Evolutionary conservation across 2,329 filamentous ascomycete genomes (phyloP), one percentile per base, ranked within the genome.

Genomic region (Claviceps africana): DNA sequence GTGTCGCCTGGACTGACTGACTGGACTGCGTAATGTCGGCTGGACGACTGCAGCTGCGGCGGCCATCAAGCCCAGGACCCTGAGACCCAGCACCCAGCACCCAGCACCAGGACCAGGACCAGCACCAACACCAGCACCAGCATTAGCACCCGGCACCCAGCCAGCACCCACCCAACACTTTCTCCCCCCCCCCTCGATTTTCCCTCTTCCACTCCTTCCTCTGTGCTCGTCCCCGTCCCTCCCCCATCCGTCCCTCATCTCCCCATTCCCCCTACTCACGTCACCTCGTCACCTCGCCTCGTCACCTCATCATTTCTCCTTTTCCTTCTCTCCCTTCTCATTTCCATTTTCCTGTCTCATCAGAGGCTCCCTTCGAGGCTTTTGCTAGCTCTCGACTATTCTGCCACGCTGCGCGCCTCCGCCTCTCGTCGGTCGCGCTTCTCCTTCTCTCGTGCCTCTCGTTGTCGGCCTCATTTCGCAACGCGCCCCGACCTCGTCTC

Each of bases 341-440:
- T 62, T 57, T 57, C 59, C 61, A 56, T 19, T 59, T 59, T 58
- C 53, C 56, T 57, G 54, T 53, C 57, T 56, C 50, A 48, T 21
- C 50, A 55, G 60, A 60, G 58, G 54, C 58, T 55, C 59, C 54
- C 54, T 54, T 68, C 67, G 69, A 71, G 68, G 65, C 69, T 71
- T 71, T 76, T 56, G 65, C 64, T 77, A 76, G 74, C 68, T 66
- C 68, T 77, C 72, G 72, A 64, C 62, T 58, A 54, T 55, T 47
- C 51, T 53, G 53, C 51, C 53, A 47, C 51, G 33, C 48, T 35
- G 47, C 53, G 28, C 46, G 28, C 19, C 51, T 54, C 53, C 51
- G 53, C 51, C 25, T 43, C 51, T 39, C 53, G 39, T 51, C 31
- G 51, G 52, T 51, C 43, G 51, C 54, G 37, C 48, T 51, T 53